phyloP scores from a whole-genome alignment of 2,329 filamentous ascomycete species.

The Colletotrichum abscissum region DNA sequence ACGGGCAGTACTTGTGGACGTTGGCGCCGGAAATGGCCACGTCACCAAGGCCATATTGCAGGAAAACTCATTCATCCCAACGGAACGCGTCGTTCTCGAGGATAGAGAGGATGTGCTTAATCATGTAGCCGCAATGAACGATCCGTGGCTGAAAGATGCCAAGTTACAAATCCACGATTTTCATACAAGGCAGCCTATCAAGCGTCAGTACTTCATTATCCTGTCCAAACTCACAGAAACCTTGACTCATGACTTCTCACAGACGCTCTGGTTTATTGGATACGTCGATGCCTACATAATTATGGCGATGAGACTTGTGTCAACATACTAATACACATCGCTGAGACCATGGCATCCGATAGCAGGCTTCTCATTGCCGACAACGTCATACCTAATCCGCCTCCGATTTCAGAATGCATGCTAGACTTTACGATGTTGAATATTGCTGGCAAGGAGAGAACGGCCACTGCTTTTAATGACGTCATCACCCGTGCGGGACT shows the following conservation, averaged over 20 bases:
- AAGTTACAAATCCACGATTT: constrained; percentile 34
- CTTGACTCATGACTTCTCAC: neutral
- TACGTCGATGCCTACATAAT: constrained; percentile 50
- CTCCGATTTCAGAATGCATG: constrained; percentile 37
- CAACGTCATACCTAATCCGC: constrained; percentile 42
- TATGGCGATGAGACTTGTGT: constrained; percentile 47
- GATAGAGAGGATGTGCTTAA: constrained; percentile 37
- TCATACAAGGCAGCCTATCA: constrained; percentile 37
- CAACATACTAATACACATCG: constrained; percentile 44
- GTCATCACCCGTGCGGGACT: constrained; percentile 42
- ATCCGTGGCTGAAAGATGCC: neutral
- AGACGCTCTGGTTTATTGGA: constrained; percentile 51
- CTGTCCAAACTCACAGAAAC: neutral
- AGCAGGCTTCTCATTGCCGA: constrained; percentile 48
- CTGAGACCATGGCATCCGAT: constrained; percentile 44
- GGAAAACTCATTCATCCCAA: constrained; percentile 15
- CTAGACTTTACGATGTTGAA: constrained; percentile 45
- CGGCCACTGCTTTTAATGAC: constrained; percentile 38
- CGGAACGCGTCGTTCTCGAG: constrained; percentile 32
- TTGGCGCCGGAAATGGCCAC: constrained; percentile 47
- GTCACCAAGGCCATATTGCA: constrained; percentile 35
- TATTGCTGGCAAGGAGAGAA: constrained; percentile 47
- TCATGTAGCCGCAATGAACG: neutral
- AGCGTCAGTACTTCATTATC: constrained; percentile 8
- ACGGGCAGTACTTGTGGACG: constrained; percentile 43